These are phyloP conservation scores for Aureobasidium sp. DNA, from an alignment of 2,329 filamentous ascomycete species.

Conservation along the genomic window DNA sequence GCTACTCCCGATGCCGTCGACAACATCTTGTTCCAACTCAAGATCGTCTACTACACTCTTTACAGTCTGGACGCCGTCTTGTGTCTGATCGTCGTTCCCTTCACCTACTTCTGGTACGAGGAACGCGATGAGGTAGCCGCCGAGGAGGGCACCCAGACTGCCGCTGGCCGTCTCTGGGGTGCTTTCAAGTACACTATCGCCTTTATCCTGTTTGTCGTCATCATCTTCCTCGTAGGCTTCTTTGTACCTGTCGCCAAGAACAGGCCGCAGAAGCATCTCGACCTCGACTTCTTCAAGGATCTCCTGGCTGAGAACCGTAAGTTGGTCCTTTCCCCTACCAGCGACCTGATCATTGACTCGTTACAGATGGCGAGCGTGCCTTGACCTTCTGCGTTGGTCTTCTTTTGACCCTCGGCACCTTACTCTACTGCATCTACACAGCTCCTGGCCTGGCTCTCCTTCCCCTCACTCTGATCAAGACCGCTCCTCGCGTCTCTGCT, in stretches of 20 bases:
- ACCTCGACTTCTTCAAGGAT: conserved; percentile 87
- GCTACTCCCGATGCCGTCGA: conserved; percentile 75
- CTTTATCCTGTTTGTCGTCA: conserved; percentile 71
- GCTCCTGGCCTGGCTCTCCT: conserved; percentile 81
- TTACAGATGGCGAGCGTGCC: conserved; percentile 73
- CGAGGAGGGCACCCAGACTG: conserved; percentile 68
- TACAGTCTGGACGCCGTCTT: conserved; percentile 88
- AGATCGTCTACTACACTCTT: conserved; percentile 84
- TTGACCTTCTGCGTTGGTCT: conserved; percentile 83
- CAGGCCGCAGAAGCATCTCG: conserved; percentile 57
- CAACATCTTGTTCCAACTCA: conserved; percentile 70
- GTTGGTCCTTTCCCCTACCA: conserved; percentile 23
- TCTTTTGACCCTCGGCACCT: conserved; percentile 77
- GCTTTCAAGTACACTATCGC: conserved; percentile 85
- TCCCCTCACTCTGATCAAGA: conserved; percentile 86
- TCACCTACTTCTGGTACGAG: conserved; percentile 97
- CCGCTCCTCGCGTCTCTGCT: conserved; percentile 76
- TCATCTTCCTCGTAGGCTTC: conserved; percentile 87
- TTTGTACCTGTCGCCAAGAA: conserved; percentile 77
- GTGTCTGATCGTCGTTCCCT: conserved; percentile 83
- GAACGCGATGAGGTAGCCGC: conserved; percentile 90
- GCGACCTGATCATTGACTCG: conserved; percentile 15
- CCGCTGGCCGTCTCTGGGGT: conserved; percentile 66
- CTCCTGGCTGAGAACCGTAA: conserved; percentile 72
- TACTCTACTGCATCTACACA: conserved; percentile 85